A percentile compares a stretch with the other conserved stretches of the same genome.
phyloP scores from a whole-genome alignment of 2,329 filamentous ascomycete species.

The Exophiala mesophila region DNA sequence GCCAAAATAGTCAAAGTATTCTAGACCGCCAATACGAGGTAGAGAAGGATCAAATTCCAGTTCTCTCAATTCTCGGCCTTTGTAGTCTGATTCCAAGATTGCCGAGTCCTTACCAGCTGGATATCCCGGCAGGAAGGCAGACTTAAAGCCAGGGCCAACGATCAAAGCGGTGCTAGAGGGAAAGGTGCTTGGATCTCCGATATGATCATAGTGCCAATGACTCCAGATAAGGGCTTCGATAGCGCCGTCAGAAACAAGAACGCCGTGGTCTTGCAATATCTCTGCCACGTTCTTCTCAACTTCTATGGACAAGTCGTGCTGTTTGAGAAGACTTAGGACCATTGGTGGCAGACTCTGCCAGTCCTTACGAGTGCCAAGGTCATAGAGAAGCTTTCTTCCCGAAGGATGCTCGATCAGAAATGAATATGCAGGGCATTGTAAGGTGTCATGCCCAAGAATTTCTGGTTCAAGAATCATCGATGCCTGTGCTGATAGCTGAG shows the following conservation, averaged over 20 bases:
- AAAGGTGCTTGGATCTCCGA: constrained; percentile 47
- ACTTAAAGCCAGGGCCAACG: constrained; percentile 51
- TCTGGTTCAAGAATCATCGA: constrained; percentile 2
- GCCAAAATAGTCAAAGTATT: constrained; percentile 47
- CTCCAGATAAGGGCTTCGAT: constrained; percentile 21
- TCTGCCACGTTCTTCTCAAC: constrained; percentile 20
- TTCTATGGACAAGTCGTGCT: neutral
- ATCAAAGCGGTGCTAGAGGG: constrained; percentile 43
- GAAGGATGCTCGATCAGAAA: constrained; percentile 46
- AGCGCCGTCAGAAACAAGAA: constrained; percentile 3
- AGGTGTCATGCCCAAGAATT: constrained; percentile 1
- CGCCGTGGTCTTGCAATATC: constrained; percentile 16
- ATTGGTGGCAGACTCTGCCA: constrained; percentile 14
- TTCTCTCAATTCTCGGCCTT: constrained; percentile 32
- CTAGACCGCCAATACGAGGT: constrained; percentile 25
- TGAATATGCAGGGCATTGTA: neutral
- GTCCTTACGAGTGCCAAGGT: constrained; percentile 31
- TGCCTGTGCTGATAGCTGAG: constrained; percentile 1
- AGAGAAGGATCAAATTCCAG: constrained; percentile 12
- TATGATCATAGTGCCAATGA: constrained; percentile 40
- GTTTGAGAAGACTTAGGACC: constrained; percentile 2
- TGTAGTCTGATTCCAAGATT: constrained; percentile 32
- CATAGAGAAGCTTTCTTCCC: constrained; percentile 31
- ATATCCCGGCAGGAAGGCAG: constrained; percentile 44
- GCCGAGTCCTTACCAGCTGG: constrained; percentile 37